Evolutionary conservation across 2,329 filamentous ascomycete species (phyloP).

Genomic region (Arthrobotrys entomopaga): DNA sequence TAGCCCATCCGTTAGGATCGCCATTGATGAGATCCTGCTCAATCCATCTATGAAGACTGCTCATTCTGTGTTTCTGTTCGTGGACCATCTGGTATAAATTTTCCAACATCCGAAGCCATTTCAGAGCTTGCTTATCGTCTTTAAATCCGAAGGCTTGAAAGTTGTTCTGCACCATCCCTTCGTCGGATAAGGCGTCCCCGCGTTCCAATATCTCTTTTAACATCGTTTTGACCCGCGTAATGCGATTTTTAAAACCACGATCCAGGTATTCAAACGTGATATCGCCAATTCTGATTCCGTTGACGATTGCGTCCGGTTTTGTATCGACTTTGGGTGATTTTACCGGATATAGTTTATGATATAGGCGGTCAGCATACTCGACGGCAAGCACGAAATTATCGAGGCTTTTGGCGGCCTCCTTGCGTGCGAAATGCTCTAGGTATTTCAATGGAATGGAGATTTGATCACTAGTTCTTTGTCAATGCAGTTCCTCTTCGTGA

Average conservation of each 20-base stretch:
- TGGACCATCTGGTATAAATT: neutral
- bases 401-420: constrained; percentile 4
- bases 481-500: too few species aligned
- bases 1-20: constrained; percentile 14
- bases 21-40: constrained; percentile 13
- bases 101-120: constrained; percentile 9
- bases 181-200: neutral
- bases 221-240: neutral
- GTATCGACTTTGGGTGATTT: neutral
- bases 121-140: constrained; percentile 4
- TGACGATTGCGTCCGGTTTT: neutral
- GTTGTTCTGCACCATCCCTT: constrained; percentile 11
- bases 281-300: constrained; percentile 18
- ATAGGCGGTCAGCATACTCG: constrained; percentile 22
- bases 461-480: neutral
- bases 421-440: constrained; percentile 22
- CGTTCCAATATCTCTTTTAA: neutral
- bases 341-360: constrained; percentile 18
- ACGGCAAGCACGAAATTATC: constrained; percentile 14
- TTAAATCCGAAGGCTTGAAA: constrained; percentile 21
- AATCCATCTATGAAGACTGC: constrained; percentile 29
- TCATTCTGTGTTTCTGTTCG: constrained; percentile 5
- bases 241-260: constrained; percentile 15
- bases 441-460: constrained; percentile 5
- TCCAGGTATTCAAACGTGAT: constrained; percentile 23